Evolutionary conservation across 106 monocot genomes (phyloP).

Genomic region (Allium cepa): DNA sequence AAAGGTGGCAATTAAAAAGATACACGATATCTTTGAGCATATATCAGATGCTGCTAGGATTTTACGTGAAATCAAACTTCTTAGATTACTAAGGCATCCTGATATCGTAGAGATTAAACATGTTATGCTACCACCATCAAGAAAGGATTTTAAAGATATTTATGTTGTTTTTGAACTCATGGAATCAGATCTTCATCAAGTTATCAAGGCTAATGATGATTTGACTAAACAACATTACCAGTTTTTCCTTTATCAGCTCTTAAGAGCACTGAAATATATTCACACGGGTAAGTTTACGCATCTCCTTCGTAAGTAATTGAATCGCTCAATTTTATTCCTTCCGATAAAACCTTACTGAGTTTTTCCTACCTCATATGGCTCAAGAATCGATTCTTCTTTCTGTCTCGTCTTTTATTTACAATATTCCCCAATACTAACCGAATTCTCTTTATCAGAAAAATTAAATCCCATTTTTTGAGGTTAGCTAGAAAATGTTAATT

Average conservation of each 20-base stretch:
- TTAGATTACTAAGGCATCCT: constrained; percentile 46
- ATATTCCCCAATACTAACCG: too few species aligned
- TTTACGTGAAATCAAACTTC: constrained; percentile 49
- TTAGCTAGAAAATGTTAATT: too few species aligned
- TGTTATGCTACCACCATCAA: constrained; percentile 52
- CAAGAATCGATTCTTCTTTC: too few species aligned
- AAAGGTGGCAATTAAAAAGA: constrained; percentile 51
- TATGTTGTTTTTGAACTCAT: constrained; percentile 43
- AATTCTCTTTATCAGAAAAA: too few species aligned
- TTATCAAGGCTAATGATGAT: constrained; percentile 58
- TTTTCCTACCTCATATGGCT: too few species aligned
- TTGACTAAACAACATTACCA: constrained; percentile 50
- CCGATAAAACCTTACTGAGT: too few species aligned
- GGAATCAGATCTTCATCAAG: constrained; percentile 61
- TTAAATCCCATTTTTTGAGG: too few species aligned
- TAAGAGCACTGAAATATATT: constrained; percentile 45
- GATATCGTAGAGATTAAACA: constrained; percentile 59
- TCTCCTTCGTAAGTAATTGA: too few species aligned
- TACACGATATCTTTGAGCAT: constrained; percentile 55
- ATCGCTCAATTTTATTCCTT: too few species aligned
- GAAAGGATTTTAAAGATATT: constrained; percentile 43
- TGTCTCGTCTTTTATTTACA: too few species aligned
- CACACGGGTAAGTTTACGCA: constrained; percentile 28
- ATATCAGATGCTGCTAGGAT: constrained; percentile 55
- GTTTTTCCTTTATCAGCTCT: constrained; percentile 53